phyloP scores from a whole-genome alignment of 2,329 filamentous ascomycete species.

The Fusarium nygamai region DNA sequence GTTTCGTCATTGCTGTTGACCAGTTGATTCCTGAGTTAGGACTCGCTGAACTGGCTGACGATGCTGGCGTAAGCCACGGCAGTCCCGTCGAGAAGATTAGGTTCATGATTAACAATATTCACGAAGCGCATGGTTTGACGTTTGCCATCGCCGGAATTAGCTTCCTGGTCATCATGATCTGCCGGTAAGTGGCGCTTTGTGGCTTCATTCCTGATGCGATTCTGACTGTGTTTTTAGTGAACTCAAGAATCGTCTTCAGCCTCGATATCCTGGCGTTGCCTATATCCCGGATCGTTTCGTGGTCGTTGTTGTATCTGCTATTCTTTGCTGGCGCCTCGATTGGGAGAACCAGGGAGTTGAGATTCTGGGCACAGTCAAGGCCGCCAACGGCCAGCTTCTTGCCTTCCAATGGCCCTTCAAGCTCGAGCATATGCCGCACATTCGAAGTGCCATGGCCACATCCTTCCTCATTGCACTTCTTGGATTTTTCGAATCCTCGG shows the following conservation, averaged over 20 bases:
- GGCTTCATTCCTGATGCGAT: neutral
- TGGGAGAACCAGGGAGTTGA: constrained; percentile 86
- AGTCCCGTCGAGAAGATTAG: constrained; percentile 86
- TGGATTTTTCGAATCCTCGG: constrained; percentile 98
- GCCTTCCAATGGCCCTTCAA: constrained; percentile 88
- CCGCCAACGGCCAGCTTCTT: constrained; percentile 76
- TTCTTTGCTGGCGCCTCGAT: constrained; percentile 78
- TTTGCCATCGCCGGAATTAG: constrained; percentile 79
- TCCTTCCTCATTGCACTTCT: constrained; percentile 93
- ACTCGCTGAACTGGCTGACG: constrained; percentile 71
- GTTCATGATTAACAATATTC: constrained; percentile 77
- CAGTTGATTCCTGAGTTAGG: constrained; percentile 93
- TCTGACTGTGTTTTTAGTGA: constrained; percentile 62
- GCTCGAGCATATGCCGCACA: constrained; percentile 78
- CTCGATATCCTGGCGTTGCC: constrained; percentile 80
- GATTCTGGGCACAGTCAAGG: constrained; percentile 83
- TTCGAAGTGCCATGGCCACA: constrained; percentile 87
- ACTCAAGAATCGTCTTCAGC: constrained; percentile 82
- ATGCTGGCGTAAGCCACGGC: constrained; percentile 77
- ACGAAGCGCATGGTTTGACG: constrained; percentile 77
- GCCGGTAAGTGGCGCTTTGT: constrained; percentile 64
- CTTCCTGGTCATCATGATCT: constrained; percentile 91
- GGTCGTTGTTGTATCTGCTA: constrained; percentile 84
- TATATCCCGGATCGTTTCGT: constrained; percentile 93
- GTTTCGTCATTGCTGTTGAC: constrained; percentile 94